phyloP scores from a whole-genome alignment of 345 rosid species.

The Citrus sp. region DNA sequence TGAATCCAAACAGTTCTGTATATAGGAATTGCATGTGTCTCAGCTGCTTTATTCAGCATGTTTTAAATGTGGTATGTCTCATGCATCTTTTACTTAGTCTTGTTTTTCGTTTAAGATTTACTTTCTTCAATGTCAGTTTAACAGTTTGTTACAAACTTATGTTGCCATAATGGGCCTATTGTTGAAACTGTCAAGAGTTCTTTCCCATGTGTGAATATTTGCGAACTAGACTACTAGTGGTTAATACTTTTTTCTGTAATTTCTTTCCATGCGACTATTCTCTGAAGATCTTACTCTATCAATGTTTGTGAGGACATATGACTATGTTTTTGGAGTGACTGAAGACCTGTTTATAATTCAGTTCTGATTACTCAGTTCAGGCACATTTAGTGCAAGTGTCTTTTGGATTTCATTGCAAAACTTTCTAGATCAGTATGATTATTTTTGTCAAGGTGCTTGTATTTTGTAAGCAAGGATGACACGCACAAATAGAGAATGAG shows the following conservation, averaged over 20 bases:
- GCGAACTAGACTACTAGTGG: neutral
- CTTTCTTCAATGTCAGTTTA: neutral
- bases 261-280: neutral
- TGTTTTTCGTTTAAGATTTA: neutral
- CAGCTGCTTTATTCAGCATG: conserved; percentile 69
- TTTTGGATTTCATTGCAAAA: neutral
- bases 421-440: neutral
- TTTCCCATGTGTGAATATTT: neutral
- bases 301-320: neutral
- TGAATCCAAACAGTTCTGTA: conserved; percentile 64
- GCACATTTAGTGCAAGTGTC: neutral
- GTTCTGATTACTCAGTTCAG: neutral
- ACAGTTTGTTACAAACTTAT: neutral
- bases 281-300: neutral
- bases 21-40: conserved; percentile 87
- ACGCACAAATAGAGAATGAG: neutral
- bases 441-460: neutral
- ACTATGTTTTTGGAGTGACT: neutral
- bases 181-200: neutral
- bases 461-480: neutral
- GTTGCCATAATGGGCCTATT: neutral
- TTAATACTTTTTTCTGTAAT: neutral
- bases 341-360: neutral
- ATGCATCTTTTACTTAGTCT: neutral
- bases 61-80: conserved; percentile 59